Evolutionary conservation across 176 grass and related monocot genomes (phyloP), one percentile per base, ranked within the genome.

Genomic region (Carex scoparia): DNA sequence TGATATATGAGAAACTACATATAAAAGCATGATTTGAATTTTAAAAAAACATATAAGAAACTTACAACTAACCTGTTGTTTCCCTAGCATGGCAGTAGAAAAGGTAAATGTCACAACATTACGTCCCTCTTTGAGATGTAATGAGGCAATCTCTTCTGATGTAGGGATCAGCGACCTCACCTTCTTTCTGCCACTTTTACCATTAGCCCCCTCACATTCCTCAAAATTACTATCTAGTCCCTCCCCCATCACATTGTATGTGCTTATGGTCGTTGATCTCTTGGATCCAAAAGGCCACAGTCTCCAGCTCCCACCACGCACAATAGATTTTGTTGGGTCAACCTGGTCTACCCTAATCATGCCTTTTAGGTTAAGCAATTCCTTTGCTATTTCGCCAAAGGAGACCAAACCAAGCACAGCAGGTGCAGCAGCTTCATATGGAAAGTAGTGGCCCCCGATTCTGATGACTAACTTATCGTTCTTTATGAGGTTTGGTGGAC

Each of bases 31-130:
- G 14, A 58, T 35, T 72, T 63, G 33, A 84, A 81, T 67, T 81
- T 81, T 66, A 78, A 79, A 79, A 78, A 82, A 79, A 84, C 58
- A 40, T 67, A 84, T 10, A 11, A 48, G n/a, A 49, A 61, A 85
- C 79, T 64, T 38, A 35, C 58, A 79, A 85, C 79, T 42, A 77
- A 94, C 95, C 95, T 94, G 91, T 79, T 98, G 95, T 27, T 35
- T 86, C 53, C 95, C 95, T 75, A 98, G 92, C 93, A 98, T 88
- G 61, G 92, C 60, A 86, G 95, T 98, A 74, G 90, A 94, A 88
- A 98, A 98, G 79, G 79, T 93, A 87, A 98, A 98, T 62, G 87
- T 98, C 56, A 98, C 61, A 15, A 93, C 64, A 44, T 98, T 98
- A 65, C 44, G 77, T 27, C 95, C 95, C 80, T 98, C 95, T 84